A percentile compares a stretch with the other conserved stretches of the same genome.
Conservation (phyloP, 2,329 filamentous ascomycete species). For the Magnaporthales sp. region DNA sequence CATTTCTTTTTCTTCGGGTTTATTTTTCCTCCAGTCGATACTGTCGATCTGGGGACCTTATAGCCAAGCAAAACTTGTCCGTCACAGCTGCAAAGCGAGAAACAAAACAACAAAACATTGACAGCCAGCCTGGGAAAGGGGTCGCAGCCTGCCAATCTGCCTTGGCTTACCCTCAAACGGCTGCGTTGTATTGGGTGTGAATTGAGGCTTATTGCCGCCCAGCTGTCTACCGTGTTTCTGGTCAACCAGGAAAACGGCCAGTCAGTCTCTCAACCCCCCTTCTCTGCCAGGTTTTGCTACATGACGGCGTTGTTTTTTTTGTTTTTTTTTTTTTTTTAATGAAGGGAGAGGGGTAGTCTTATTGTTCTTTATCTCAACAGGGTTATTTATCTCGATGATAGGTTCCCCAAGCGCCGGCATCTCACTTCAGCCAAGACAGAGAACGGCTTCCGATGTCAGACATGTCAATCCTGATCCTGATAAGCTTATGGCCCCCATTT, state of each 20-base stretch:
- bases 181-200: neutral
- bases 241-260: neutral
- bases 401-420: neutral
- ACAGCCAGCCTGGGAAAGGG: neutral
- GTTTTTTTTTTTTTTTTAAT: too few species aligned
- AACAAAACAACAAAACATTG: neutral
- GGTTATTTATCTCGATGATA: neutral
- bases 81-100: neutral
- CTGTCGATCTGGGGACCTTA: too few species aligned
- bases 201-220: neutral
- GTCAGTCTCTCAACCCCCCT: neutral
- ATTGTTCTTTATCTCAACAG: too few species aligned
- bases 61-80: neutral
- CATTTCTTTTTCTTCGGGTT: neutral
- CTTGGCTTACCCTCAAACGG: neutral
- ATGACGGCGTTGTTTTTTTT: neutral
- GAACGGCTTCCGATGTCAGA: neutral
- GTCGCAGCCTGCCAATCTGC: neutral
- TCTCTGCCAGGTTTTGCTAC: neutral
- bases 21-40: neutral
- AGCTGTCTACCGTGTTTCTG: neutral
- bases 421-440: neutral
- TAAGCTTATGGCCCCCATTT: neutral
- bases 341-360: too few species aligned
- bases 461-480: neutral